phyloP scores from a whole-genome alignment of 1,284 basidiomycete genomes.

The Cryptococcus deneoformans region DNA sequence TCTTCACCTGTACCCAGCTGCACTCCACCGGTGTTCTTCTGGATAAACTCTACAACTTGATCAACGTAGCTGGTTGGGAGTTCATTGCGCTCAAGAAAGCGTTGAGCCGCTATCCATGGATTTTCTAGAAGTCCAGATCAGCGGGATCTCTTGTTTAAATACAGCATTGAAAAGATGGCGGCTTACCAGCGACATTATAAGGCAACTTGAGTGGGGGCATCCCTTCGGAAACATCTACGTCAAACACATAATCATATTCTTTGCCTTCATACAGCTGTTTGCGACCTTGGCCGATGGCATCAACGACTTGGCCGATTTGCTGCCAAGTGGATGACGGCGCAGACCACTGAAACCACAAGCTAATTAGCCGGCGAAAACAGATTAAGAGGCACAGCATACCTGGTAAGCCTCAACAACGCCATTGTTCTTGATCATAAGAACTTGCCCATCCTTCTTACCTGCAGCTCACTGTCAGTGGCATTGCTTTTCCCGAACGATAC shows the following conservation, averaged over 20 bases:
- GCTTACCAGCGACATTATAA: slow-evolving; percentile 79
- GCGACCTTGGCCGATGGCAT: slow-evolving; percentile 79
- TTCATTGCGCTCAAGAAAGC: slow-evolving; percentile 81
- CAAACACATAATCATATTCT: slow-evolving; percentile 99
- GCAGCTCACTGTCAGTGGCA: slow-evolving; percentile 54
- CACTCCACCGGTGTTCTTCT: slow-evolving; percentile 79
- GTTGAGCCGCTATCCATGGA: slow-evolving; percentile 83
- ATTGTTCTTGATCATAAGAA: slow-evolving; percentile 81
- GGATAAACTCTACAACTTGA: slow-evolving; percentile 90
- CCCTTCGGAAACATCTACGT: slow-evolving; percentile 93
- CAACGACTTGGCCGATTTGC: slow-evolving; percentile 94
- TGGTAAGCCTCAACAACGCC: slow-evolving; percentile 82
- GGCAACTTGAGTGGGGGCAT: slow-evolving; percentile 91
- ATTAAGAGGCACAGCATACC: slow-evolving; percentile 51
- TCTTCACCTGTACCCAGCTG: slow-evolving; percentile 53
- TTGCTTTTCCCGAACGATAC: slow-evolving; percentile 3
- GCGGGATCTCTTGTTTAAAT: neutral
- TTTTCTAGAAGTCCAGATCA: slow-evolving; percentile 64
- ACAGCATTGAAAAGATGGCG: neutral
- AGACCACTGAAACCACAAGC: slow-evolving; percentile 63
- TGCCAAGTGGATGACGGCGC: slow-evolving; percentile 67
- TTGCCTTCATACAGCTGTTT: slow-evolving; percentile 87
- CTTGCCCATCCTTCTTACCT: slow-evolving; percentile 78
- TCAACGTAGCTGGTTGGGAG: slow-evolving; percentile 81
- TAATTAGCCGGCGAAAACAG: neutral